Evolutionary conservation across 2,329 filamentous ascomycete genomes (phyloP), one percentile per base, ranked within the genome.

Genomic region (Mollisiaceae sp.): DNA sequence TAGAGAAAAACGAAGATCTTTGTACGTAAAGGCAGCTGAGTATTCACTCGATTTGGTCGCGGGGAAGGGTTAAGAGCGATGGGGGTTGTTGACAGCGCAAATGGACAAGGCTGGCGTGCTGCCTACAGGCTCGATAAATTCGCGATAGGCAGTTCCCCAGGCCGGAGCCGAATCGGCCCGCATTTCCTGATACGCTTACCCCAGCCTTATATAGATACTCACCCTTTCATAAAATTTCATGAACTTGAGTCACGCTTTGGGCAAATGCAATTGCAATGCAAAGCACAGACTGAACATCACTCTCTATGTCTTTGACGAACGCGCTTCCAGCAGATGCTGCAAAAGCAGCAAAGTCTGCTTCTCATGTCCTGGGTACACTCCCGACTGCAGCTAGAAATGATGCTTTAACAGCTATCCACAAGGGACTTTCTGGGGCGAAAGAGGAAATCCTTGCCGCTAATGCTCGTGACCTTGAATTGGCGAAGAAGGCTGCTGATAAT

Each of bases 361-460:
- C 95, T 38, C 91, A 93, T 76, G 86, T 87, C 60, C 87, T 99
- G 54, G 93, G 93, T 58, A 91, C 92, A 1, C 87, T 98, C 58
- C 86, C 93, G 3, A 86, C 87, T 45, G 80, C 84, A 47, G 90
- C 90, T 27, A 90, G 95, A 75, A 97, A 98, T 81, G 86, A 89
- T 65, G 94, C 95, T 57, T 83, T 99, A 69, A 91, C 90, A 57
- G 86, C 90, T 35, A 92, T 99, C 67, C 90, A 98, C 79, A 80
- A 85, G 70, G 92, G 90, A n/a, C 86, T 99, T 62, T 77, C 83
- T 12, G 82, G 82, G 8, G 86, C 89, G 59, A 91, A 88, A 77
- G 85, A 91, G 65, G 82, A 86, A 15, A 97, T 99, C 70, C 85
- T 99, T 59, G 88, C 89, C 50, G 95, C 95, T 67, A 99, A 99